Base-by-base conservation (phyloP, 106 monocot species). In the Chionographis japonica region DNA sequence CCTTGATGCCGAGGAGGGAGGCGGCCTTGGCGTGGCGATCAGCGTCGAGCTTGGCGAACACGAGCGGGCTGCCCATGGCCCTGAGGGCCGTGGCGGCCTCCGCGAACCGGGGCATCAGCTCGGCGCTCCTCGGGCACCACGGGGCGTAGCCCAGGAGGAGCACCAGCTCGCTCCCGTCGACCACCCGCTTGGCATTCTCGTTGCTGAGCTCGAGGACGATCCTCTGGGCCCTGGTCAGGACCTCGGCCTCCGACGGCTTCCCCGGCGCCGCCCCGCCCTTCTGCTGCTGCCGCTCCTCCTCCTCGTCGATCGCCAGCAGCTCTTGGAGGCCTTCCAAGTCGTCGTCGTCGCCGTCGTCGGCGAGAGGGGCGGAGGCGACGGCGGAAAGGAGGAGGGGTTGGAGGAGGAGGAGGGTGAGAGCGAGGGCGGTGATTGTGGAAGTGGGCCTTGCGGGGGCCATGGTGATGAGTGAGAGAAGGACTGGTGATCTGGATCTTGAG, bases 61-160 rank as follows among this genome's bases (percentile, higher is more conserved):
- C 57, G n/a, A 98, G 60, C 40, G 40, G 14, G 66, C 87, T 81
- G 2, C 85, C 85, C 81, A 83, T 81, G 72, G 79, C 90, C 58
- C 70, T 83, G 35, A 98, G 75, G 35, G 46, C 61, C 68, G 67
- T 71, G 2, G 93, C 89, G 9, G 98, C 93, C 81, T 90, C 87
- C 11, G 87, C 90, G 49, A 88, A 98, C 27, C 81, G 68, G 19
- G 93, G 98, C 93, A 98, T 98, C 41, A 98, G 79, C 83, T 90
- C 87, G 20, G 98, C 93, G 57, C 93, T 93, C 69, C 85, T 70
- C 16, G 76, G 79, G 67, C 85, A 86, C 93, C 98, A 98, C 2
- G 98, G 93, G 4, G 93, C 75, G 67, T 93, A 98, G 2, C 98
- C 98, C 4, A 98, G 81, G 27, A 98, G 74, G 56, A 93, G 62